phyloP scores from a whole-genome alignment of 768 basidiomycete species.

The Dendrothele bispora region DNA sequence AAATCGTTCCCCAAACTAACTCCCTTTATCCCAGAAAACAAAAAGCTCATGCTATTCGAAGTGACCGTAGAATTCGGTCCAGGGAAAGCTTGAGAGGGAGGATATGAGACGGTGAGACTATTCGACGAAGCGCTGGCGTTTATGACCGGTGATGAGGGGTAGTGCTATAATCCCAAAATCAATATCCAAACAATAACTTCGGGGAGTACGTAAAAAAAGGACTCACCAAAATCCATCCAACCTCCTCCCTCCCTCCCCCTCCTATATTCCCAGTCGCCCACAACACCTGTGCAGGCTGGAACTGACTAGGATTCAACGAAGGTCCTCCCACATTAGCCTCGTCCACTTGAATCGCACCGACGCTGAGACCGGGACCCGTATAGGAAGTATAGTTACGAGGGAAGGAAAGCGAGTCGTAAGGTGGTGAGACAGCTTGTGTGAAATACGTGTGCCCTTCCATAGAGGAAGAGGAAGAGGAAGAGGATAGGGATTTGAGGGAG shows the following conservation, averaged over 20 bases:
- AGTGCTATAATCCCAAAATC: constrained; percentile 13
- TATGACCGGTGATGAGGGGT: constrained; percentile 24
- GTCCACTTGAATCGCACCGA: constrained; percentile 27
- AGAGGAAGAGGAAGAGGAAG: no score
- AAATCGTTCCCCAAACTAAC: constrained; percentile 16
- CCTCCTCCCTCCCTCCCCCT: constrained; percentile 7
- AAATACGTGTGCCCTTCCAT: constrained; percentile 18
- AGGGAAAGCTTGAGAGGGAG: constrained; percentile 25
- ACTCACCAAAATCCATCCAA: constrained; percentile 25
- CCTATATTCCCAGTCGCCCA: constrained; percentile 16
- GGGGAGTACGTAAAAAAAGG: not conserved
- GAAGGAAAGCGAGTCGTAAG: constrained; percentile 20
- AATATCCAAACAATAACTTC: not conserved
- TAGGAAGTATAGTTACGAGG: constrained; percentile 30
- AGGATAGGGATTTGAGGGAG: constrained; percentile 11
- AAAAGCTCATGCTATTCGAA: constrained; percentile 24
- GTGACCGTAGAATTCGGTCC: constrained; percentile 6
- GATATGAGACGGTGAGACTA: constrained; percentile 25
- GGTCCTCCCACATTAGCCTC: constrained; percentile 24
- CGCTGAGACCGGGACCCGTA: constrained; percentile 25
- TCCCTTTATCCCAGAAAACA: constrained; percentile 23
- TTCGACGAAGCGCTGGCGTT: constrained; percentile 18
- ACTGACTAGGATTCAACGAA: constrained; percentile 21
- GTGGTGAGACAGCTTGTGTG: constrained; percentile 27
- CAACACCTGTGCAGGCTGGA: constrained; percentile 23